Base-by-base conservation (phyloP, 306 rosid species). In the Fagus crenata region DNA sequence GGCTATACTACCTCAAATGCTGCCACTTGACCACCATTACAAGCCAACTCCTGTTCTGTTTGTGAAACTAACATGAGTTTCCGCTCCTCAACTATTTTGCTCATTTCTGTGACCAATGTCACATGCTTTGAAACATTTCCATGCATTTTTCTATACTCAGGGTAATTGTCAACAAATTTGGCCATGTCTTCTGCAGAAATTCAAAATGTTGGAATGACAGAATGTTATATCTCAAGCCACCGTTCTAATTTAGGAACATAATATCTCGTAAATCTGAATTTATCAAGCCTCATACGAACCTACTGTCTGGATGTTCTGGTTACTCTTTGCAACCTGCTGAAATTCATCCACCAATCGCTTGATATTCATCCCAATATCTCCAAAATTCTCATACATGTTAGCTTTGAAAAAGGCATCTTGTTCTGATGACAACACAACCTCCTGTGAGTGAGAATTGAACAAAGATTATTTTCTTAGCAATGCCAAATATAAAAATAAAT, bases 111-210 rank as follows among this genome's bases (percentile, higher is more conserved):
- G 54, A 95, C 99, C 88, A 92, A 85, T 69, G 97, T 83, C 82
- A 95, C 98, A 79, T 95, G 98, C 83, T 95, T 95, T 73, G 99
- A 92, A 79, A 92, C 97, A 84, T 95, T 92, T 55, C 99, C 99
- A 28, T 91, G 98, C 97, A 90, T 91, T 87, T 93, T 91, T 82
- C 90, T 90, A 80, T 93, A 91, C 89, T 93, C 97, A 9, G 98
- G 97, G 83, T 93, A 92, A 65, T 89, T 95, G 72, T 95, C 99
- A 87, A 95, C 96, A 86, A 92, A 93, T 75, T 89, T 91, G 82
- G 97, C 97, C 98, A 93, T 93, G 89, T 91, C 97, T 79, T 93
- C 98, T 93, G 90, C 80, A 86, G 82, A 74, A 67, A 80, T 71
- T 75, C 49, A 78, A 77, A 84, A 64, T 67, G 85, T 49, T 7